phyloP scores from a whole-genome alignment of 2,329 filamentous ascomycete species.

The Cladophialophora yegresii region DNA sequence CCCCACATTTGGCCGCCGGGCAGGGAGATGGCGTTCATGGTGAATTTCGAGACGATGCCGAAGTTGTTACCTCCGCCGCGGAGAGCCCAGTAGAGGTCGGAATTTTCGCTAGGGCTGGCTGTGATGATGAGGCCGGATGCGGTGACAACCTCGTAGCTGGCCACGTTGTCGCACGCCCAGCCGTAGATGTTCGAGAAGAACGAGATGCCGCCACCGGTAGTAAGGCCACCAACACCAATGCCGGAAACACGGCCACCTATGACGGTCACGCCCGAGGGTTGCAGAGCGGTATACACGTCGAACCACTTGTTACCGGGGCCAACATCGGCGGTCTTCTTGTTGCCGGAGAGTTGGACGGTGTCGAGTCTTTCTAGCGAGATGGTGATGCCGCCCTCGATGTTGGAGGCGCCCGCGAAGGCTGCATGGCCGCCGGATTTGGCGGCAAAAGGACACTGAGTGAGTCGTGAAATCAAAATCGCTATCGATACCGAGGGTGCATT shows the following conservation, averaged over 20 bases:
- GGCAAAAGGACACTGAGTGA: conserved; percentile 51
- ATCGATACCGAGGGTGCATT: conserved; percentile 40
- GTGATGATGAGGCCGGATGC: conserved; percentile 39
- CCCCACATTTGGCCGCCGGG: conserved; percentile 32
- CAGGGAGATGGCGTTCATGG: conserved; percentile 40
- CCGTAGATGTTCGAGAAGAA: conserved; percentile 34
- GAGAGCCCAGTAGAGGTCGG: conserved; percentile 48
- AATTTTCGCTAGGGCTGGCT: conserved; percentile 38
- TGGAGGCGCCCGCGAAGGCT: conserved; percentile 57
- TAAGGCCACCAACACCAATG: conserved; percentile 38
- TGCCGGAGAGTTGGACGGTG: conserved; percentile 35
- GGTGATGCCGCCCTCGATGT: conserved; percentile 48
- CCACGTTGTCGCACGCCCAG: conserved; percentile 36
- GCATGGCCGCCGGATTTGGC: conserved; percentile 61
- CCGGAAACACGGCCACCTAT: conserved; percentile 41
- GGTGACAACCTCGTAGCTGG: conserved; percentile 33
- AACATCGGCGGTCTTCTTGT: conserved; percentile 39
- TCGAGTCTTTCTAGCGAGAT: conserved; percentile 42
- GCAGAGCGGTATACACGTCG: conserved; percentile 41
- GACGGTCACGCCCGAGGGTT: conserved; percentile 40
- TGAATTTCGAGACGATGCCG: conserved; percentile 45
- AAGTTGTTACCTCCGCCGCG: conserved; percentile 47
- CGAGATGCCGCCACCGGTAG: conserved; percentile 27
- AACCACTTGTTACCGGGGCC: conserved; percentile 44
- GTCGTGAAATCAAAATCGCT: conserved; percentile 40